Percentiles rank a stretch among this genome's conserved stretches.
Evolutionary conservation across 345 rosid species (phyloP).

Genomic region (Arabidopsis suecica): DNA sequence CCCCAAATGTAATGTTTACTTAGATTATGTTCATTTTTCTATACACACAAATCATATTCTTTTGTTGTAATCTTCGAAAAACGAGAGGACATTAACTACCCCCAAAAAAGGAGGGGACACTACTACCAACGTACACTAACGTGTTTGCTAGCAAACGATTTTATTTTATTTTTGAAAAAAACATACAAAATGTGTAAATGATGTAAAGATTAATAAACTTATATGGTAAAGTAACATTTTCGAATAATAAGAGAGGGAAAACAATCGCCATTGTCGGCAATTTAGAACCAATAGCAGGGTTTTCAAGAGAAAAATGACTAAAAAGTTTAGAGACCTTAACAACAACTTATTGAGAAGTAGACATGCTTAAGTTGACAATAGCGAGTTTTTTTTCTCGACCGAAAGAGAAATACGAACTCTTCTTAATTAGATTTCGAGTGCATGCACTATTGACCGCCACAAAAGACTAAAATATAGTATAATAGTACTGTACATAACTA

Average conservation of each 20-base stretch:
- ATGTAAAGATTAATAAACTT: background rate
- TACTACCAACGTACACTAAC: background rate
- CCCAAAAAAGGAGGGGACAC: background rate
- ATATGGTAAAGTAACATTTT: background rate
- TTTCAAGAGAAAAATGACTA: background rate
- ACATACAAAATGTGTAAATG: background rate
- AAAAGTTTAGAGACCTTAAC: background rate
- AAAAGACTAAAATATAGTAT: background rate
- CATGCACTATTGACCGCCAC: background rate
- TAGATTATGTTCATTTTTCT: background rate
- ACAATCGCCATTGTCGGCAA: background rate
- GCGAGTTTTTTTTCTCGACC: background rate
- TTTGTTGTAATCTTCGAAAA: background rate
- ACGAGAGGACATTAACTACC: constrained; percentile 7
- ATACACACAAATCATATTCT: background rate
- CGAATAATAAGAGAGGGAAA: background rate
- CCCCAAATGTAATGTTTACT: constrained; percentile 15
- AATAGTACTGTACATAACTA: background rate
- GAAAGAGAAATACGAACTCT: background rate
- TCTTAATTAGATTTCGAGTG: background rate
- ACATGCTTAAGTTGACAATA: constrained; percentile 4
- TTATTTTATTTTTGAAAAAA: background rate
- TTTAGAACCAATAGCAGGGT: background rate
- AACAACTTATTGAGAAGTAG: constrained; percentile 1
- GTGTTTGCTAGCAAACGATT: background rate